These are phyloP conservation scores for Rosa hybrid DNA, from an alignment of 331 rosid species.

Conservation along the genomic window DNA sequence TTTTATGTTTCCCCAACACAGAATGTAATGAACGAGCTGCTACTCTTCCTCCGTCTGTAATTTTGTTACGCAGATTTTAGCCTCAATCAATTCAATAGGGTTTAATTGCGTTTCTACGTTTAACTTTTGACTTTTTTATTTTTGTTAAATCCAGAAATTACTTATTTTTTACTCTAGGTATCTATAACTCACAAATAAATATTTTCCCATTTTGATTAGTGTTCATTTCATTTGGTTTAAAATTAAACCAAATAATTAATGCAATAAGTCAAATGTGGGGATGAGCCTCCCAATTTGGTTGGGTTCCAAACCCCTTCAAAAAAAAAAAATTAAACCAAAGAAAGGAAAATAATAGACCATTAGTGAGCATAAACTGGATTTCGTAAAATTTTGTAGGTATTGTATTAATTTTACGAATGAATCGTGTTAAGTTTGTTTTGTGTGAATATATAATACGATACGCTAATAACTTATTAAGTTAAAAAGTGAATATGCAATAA, in stretches of 20 bases:
- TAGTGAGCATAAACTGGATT: not conserved
- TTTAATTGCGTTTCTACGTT: not conserved
- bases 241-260: not conserved
- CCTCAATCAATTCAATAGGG: not conserved
- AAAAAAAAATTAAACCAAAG: too few species aligned
- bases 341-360: not conserved
- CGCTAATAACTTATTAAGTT: not conserved
- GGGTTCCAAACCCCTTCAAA: too few species aligned
- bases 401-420: not conserved
- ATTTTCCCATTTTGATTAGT: not conserved
- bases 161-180: not conserved
- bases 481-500: not conserved
- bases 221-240: not conserved
- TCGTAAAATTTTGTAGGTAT: not conserved
- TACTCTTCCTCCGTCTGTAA: not conserved
- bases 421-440: rapidly evolving
- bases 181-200: not conserved
- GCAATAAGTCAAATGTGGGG: too few species aligned
- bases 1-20: not conserved
- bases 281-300: too few species aligned
- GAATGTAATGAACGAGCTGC: not conserved
- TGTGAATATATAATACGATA: too few species aligned
- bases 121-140: not conserved
- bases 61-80: not conserved
- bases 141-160: not conserved